Base-by-base conservation (phyloP, 176 grass and related monocot genomes). In the Lolium perenne region DNA sequence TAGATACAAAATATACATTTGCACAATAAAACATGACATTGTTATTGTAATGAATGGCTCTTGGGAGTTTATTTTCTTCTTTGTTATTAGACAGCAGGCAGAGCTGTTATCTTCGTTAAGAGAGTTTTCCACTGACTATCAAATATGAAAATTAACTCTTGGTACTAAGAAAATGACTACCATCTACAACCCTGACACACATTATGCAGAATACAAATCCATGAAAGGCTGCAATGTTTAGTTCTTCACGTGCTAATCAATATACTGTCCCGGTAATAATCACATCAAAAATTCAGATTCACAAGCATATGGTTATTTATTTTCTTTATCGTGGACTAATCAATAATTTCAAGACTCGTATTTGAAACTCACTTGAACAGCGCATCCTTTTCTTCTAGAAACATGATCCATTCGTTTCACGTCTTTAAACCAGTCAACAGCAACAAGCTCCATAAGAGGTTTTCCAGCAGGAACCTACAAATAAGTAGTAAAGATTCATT, bases 381-480 rank as follows among this genome's bases (percentile, higher is more conserved):
- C 96, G 26, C 93, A 98, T 20, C 93, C 96, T 90, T 95, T 98
- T 90, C 91, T 89, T 86, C 88, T 98, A 62, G 96, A 92, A 77
- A 98, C 93, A 92, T 98, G 96, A 82, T 98, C 96, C 88, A 98
- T 98, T 84, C 96, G 84, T 80, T 95, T 98, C 17, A 86, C 80
- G 89, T 92, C 91, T 85, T 92, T 98, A 84, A 98, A 94, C 96
- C 96, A 98, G 90, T 98, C 96, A 91, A 98, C 96, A 90, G 91
- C 96, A 76, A 95, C 96, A 84, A 98, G 90, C 23, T 92, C 86
- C 96, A 98, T 95, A 67, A 98, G 86, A 86, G 94, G 93, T 76
- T 94, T 98, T 84, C 96, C 96, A 38, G 96, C 93, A 76, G 91
- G 91, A 91, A 95, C 88, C 96, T 98, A 71, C 54, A 56, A 4